A percentile compares a stretch with the other conserved stretches of the same genome.
Conservation (phyloP, 441 rosid species). For the Pelargonium cotyledonis region DNA sequence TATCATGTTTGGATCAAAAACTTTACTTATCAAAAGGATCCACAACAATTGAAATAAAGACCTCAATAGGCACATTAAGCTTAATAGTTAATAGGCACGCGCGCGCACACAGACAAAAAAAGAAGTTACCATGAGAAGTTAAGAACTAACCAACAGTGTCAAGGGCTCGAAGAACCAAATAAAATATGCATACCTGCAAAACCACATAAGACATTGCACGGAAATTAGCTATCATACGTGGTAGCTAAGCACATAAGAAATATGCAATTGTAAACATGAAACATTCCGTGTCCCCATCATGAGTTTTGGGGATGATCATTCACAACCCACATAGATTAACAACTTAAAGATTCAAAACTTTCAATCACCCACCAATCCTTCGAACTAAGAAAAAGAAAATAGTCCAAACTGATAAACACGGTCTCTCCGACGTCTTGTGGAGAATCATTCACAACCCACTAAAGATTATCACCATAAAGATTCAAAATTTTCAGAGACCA, state of each 20-base stretch:
- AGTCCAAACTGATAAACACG: not conserved
- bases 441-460: not conserved
- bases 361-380: not conserved
- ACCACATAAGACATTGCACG: conserved; percentile 7
- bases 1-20: too few species aligned
- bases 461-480: not conserved
- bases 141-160: conserved; percentile 83
- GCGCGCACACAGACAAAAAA: too few species aligned
- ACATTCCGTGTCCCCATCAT: not conserved
- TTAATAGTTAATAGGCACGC: too few species aligned
- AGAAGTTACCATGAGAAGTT: conserved; percentile 20
- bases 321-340: conserved; percentile 2
- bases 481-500: too few species aligned
- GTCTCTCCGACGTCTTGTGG: too few species aligned
- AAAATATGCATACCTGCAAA: conserved; percentile 85
- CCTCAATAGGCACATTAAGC: not conserved
- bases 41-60: not conserved
- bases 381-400: not conserved
- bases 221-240: conserved; percentile 5
- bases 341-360: not conserved
- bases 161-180: conserved; percentile 95
- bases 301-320: not conserved
- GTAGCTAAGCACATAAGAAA: not conserved
- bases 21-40: too few species aligned
- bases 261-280: not conserved